Conservation (phyloP, 225 moss, liverwort and hornwort genomes). For the Polytrichum commune region DNA sequence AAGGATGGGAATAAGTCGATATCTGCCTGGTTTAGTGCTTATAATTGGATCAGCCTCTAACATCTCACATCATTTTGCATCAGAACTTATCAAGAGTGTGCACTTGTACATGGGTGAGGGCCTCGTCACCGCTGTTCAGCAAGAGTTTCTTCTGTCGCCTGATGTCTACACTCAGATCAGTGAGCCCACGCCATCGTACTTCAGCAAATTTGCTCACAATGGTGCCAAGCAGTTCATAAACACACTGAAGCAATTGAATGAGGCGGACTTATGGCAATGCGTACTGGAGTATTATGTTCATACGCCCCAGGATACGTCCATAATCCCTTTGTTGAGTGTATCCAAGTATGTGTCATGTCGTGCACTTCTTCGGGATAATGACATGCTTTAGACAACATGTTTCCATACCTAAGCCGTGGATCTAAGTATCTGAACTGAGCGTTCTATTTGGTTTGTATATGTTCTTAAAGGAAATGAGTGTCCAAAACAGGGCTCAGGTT, state of each 20-base stretch:
- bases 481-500: slow-evolving; percentile 10
- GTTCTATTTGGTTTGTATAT: not conserved
- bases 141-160: slow-evolving; percentile 69
- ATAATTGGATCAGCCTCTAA: slow-evolving; percentile 8
- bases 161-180: slow-evolving; percentile 61
- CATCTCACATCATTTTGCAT: slow-evolving; percentile 9
- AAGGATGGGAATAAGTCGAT: not conserved
- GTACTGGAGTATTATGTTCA: slow-evolving; percentile 62
- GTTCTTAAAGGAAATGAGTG: not conserved
- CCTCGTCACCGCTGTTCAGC: slow-evolving; percentile 64
- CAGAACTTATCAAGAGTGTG: slow-evolving; percentile 73
- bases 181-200: slow-evolving; percentile 56
- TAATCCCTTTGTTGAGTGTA: slow-evolving; percentile 64
- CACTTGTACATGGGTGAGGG: slow-evolving; percentile 63
- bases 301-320: slow-evolving; percentile 50
- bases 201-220: slow-evolving; percentile 52
- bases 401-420: not conserved
- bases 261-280: slow-evolving; percentile 74
- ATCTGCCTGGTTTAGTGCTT: not conserved
- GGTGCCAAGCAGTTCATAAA: slow-evolving; percentile 66
- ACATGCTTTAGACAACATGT: slow-evolving; percentile 8
- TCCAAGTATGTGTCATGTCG: slow-evolving; percentile 55
- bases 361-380: slow-evolving; percentile 17
- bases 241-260: slow-evolving; percentile 66
- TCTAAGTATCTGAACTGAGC: not conserved